These are phyloP conservation scores for Amaranthus hypochondriacus DNA, from an alignment of 148 eudicot genomes.

Conservation along the genomic window DNA sequence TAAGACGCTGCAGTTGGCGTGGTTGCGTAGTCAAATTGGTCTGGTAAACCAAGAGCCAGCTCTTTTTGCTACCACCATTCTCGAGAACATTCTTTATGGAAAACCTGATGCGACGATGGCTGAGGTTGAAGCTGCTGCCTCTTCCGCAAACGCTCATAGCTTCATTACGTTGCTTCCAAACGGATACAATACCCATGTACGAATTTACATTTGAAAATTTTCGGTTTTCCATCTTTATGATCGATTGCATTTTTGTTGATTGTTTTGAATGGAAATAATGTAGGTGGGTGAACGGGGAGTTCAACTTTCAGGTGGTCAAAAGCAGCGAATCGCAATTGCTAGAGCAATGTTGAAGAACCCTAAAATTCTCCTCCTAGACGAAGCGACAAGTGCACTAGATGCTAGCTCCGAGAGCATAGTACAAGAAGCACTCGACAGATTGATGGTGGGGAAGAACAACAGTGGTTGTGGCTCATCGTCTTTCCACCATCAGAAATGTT, in stretches of 20 bases:
- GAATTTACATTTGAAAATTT: background rate
- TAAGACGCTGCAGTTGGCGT: slow-evolving; percentile 68
- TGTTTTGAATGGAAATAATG: background rate
- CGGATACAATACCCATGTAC: slow-evolving; percentile 95
- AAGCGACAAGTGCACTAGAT: slow-evolving; percentile 98
- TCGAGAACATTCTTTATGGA: slow-evolving; percentile 89
- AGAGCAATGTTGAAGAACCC: slow-evolving; percentile 98
- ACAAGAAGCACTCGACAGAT: slow-evolving; percentile 94
- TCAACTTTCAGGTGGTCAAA: slow-evolving; percentile 98
- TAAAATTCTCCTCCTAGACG: slow-evolving; percentile 90
- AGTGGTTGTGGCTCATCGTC: slow-evolving; percentile 95
- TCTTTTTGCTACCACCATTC: slow-evolving; percentile 93
- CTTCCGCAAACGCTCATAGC: slow-evolving; percentile 97
- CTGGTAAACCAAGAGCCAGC: slow-evolving; percentile 99
- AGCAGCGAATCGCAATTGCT: slow-evolving; percentile 97
- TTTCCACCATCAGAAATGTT: slow-evolving; percentile 88
- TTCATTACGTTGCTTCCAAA: slow-evolving; percentile 90
- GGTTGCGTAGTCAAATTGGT: slow-evolving; percentile 94
- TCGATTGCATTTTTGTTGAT: background rate
- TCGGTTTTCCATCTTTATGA: background rate
- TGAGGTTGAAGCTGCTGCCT: slow-evolving; percentile 88
- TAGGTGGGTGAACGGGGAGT: slow-evolving; percentile 97
- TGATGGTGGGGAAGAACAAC: slow-evolving; percentile 99
- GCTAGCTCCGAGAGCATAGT: slow-evolving; percentile 95
- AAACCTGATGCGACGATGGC: slow-evolving; percentile 87